Conservation (phyloP, 192 early-diverging fungal genomes). For the Coemansia sp. region DNA sequence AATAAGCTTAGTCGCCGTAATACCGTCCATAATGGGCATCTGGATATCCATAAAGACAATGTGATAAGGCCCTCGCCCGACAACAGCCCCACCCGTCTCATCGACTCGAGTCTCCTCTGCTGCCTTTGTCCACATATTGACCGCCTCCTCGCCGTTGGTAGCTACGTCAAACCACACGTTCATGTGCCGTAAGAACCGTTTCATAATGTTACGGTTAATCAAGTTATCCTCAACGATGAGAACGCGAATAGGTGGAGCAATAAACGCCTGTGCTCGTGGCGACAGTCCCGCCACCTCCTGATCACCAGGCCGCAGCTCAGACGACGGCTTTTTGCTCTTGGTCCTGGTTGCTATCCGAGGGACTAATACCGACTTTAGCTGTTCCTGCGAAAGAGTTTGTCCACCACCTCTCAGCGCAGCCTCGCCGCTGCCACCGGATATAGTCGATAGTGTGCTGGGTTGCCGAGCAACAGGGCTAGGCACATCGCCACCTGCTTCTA, state of each 20-base stretch:
- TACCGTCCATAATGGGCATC: conserved; percentile 90
- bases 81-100: conserved; percentile 3
- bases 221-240: conserved; percentile 82
- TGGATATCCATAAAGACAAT: conserved; percentile 88
- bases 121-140: conserved; percentile 71
- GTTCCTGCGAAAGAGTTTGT: background rate
- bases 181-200: conserved; percentile 71
- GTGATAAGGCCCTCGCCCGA: conserved; percentile 55
- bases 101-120: conserved; percentile 24
- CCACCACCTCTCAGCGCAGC: background rate
- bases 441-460: background rate
- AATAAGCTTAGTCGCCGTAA: conserved; percentile 81
- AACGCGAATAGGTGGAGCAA: conserved; percentile 64
- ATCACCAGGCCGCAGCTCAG: conserved; percentile 13
- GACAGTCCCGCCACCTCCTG: background rate
- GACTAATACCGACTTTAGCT: background rate
- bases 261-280: background rate
- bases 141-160: conserved; percentile 79
- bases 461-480: background rate
- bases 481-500: background rate
- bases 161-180: conserved; percentile 77
- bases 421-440: background rate
- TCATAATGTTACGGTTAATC: conserved; percentile 74
- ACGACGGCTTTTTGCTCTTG: conserved; percentile 12
- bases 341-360: background rate